Percentiles rank a stretch among this genome's conserved stretches.
phyloP scores from a whole-genome alignment of 129 eudicot species.

The Lonicera japonica region DNA sequence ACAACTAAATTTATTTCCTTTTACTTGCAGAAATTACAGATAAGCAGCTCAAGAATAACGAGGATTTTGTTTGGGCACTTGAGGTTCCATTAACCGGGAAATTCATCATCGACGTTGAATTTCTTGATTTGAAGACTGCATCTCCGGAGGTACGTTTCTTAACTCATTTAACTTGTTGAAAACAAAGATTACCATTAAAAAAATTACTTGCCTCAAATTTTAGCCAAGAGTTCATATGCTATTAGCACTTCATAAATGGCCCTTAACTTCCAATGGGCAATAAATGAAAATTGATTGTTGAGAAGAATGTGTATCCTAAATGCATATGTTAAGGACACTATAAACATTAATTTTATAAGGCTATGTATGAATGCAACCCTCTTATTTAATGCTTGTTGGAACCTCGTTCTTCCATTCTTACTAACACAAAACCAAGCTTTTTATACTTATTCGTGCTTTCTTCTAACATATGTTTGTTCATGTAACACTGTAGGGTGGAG shows the following conservation, averaged over 20 bases:
- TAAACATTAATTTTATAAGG: too few species aligned
- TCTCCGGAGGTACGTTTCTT: slow-evolving; percentile 45
- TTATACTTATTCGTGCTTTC: too few species aligned
- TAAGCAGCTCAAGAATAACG: slow-evolving; percentile 70
- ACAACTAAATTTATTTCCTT: background rate
- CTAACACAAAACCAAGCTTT: too few species aligned
- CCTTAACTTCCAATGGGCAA: too few species aligned
- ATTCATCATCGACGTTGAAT: slow-evolving; percentile 91
- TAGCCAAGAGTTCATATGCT: background rate
- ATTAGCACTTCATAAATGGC: background rate
- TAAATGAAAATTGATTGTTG: too few species aligned
- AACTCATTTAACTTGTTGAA: background rate
- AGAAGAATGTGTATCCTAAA: too few species aligned
- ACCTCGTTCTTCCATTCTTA: too few species aligned
- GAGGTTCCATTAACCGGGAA: slow-evolving; percentile 78
- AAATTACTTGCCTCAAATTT: background rate
- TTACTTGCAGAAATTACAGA: slow-evolving; percentile 67
- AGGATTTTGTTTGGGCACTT: slow-evolving; percentile 85
- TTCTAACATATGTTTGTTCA: too few species aligned
- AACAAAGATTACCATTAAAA: too few species aligned
- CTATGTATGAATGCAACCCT: too few species aligned
- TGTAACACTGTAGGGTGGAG: slow-evolving; percentile 46
- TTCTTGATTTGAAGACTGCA: slow-evolving; percentile 76
- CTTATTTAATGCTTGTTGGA: too few species aligned
- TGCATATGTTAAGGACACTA: too few species aligned